Evolutionary conservation across 768 basidiomycete genomes (phyloP).

Genomic region (Grammothele lineata): DNA sequence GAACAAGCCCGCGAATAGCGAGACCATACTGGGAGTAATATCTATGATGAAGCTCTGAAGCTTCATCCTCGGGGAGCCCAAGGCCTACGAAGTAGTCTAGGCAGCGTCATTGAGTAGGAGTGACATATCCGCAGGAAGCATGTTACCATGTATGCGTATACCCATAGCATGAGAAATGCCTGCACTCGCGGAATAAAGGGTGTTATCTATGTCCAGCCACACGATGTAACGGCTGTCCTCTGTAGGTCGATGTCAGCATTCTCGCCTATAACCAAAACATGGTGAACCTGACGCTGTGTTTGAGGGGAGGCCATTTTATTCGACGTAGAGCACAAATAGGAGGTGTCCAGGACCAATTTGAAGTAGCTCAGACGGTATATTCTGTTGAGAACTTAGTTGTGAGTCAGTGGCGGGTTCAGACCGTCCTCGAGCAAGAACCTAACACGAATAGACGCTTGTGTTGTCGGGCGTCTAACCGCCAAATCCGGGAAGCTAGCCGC

Average conservation of each 20-base stretch:
- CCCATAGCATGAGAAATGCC: slow-evolving; percentile 80
- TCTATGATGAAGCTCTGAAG: slow-evolving; percentile 59
- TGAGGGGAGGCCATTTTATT: not conserved
- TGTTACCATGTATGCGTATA: slow-evolving; percentile 65
- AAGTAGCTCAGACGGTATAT: too few species aligned
- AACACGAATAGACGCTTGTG: slow-evolving; percentile 2
- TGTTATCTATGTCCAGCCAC: slow-evolving; percentile 89
- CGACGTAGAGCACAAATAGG: too few species aligned
- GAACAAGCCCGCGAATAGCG: slow-evolving; percentile 71
- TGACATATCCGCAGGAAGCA: too few species aligned
- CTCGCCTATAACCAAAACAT: too few species aligned
- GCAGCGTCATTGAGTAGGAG: too few species aligned
- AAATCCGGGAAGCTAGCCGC: slow-evolving; percentile 10
- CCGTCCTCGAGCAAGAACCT: not conserved
- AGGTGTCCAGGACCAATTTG: too few species aligned
- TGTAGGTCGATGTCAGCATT: not conserved
- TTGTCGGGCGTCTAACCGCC: slow-evolving; percentile 2
- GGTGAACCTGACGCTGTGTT: not conserved
- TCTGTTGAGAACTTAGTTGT: too few species aligned
- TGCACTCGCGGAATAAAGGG: slow-evolving; percentile 73
- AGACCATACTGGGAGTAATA: slow-evolving; percentile 85
- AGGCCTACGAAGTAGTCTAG: slow-evolving; percentile 72
- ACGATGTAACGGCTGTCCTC: slow-evolving; percentile 58
- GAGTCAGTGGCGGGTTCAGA: too few species aligned
- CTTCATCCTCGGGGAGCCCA: slow-evolving; percentile 64